Conservation (phyloP, 2,329 filamentous ascomycete species). For the Kalmusia sp. region DNA sequence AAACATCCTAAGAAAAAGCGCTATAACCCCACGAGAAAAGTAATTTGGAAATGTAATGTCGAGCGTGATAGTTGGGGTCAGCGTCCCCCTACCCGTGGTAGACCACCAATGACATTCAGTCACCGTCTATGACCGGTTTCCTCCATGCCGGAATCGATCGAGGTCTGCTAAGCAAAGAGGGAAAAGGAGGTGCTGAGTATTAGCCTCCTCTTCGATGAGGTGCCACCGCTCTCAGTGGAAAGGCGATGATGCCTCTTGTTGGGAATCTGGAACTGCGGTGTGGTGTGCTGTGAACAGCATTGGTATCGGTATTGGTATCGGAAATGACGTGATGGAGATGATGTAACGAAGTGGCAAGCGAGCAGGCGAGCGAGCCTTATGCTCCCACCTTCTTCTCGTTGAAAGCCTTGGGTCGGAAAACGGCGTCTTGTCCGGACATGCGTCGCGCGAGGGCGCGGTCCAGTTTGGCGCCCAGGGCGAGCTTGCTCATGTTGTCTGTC, state of each 20-base stretch:
- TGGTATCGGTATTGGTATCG: background rate
- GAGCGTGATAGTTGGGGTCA: background rate
- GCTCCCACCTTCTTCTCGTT: slow-evolving; percentile 45
- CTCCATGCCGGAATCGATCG: slow-evolving; percentile 1
- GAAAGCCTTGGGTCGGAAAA: slow-evolving; percentile 68
- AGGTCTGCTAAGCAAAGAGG: background rate
- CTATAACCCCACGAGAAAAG: background rate
- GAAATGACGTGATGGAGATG: background rate
- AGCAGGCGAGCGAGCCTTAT: slow-evolving; percentile 17
- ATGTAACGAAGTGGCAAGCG: background rate
- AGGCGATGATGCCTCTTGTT: slow-evolving; percentile 4
- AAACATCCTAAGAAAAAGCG: background rate
- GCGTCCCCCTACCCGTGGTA: background rate
- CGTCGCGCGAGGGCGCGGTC: slow-evolving; percentile 85
- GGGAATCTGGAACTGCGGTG: slow-evolving; percentile 5
- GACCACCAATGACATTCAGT: background rate
- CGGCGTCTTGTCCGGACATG: slow-evolving; percentile 88
- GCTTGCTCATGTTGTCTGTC: slow-evolving; percentile 80
- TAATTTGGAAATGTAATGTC: background rate
- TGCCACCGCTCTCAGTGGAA: background rate
- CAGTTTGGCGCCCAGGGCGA: slow-evolving; percentile 88
- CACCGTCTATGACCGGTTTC: background rate
- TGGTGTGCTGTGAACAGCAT: slow-evolving; percentile 13
- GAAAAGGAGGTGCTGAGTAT: background rate
- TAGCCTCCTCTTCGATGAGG: background rate